Base-by-base conservation (phyloP, 2,329 filamentous ascomycete genomes). In the Pseudopithomyces maydicus region DNA sequence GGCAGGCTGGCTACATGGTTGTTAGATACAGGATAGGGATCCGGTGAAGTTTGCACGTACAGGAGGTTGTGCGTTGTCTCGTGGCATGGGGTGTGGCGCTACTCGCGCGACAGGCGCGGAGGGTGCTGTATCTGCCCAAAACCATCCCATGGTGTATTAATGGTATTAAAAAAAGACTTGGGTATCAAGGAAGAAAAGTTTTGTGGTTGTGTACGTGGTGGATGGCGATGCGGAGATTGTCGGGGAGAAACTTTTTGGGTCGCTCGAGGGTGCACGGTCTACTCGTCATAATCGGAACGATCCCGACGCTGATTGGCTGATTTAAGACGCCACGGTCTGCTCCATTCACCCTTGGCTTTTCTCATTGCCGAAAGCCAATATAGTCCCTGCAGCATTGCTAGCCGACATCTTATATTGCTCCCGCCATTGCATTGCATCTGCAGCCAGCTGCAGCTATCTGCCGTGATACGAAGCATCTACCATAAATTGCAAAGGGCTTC, bases 61-160 rank as follows among this genome's bases (percentile, higher is more conserved):
- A 46, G 85, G 85, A 77, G 84, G 84, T 66, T 82, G 74, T 54
- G 79, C 80, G 65, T 77, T 76, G 48, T 80, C 74, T 59, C 72
- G 72, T 32, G 81, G 78, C 59, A 80, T 74, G 57, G 78, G 79
- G 68, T 81, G 82, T 59, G 82, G 81, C 60, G 80, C 78, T 59
- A 74, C 62, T 17, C 45, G 45, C 19, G 47, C 35, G 22, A 32
- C 47, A 15, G 71, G 66, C 50, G 77, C 72, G 56, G 69, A 68
- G 44, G 74, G 72, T 52, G 79, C 73, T 19, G 78, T 69, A 58
- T 89, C 85, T 77, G 86, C 85, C 87, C 87, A 90, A 68, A 90
- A 89, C 87, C 87, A 90, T 69, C 87, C 87, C 87, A 89, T 89
- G 43, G 19, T 75, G 63, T 59, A 58, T 7, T 46, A 26, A 19